Evolutionary conservation across 306 rosid genomes (phyloP).

Genomic region (Vachellia pachyceras): DNA sequence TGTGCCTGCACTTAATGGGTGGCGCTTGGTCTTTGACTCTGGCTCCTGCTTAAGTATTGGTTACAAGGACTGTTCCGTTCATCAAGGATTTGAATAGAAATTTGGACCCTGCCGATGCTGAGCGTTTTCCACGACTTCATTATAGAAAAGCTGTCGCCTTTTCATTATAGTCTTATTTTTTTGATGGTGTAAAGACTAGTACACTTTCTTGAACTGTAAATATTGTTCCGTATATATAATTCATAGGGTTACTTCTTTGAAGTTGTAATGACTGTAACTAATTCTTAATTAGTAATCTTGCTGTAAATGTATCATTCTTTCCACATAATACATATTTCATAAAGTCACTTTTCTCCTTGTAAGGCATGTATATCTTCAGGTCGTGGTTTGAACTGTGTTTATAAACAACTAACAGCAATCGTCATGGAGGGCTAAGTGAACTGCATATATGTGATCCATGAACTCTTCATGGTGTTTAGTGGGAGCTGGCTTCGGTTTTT

Average conservation of each 20-base stretch:
- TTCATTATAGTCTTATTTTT: conserved; percentile 1
- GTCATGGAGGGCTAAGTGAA: background rate
- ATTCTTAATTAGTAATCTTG: background rate
- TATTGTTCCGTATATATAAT: background rate
- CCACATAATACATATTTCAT: background rate
- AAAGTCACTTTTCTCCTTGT: conserved; percentile 18
- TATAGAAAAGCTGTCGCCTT: conserved; percentile 4
- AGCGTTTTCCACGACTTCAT: conserved; percentile 13
- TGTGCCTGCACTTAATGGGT: conserved; percentile 63
- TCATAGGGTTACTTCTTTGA: background rate
- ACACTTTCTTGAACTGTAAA: conserved; percentile 29
- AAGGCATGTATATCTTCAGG: background rate
- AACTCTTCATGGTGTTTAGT: background rate
- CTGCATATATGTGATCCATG: background rate
- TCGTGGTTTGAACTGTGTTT: conserved; percentile 12
- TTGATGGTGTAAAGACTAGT: conserved; percentile 20
- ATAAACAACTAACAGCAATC: background rate
- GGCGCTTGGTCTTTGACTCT: conserved; percentile 59
- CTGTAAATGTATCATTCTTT: background rate
- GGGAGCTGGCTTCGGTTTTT: too few relatives aligned
- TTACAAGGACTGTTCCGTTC: conserved; percentile 15
- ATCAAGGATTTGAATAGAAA: conserved; percentile 6
- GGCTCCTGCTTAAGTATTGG: conserved; percentile 47
- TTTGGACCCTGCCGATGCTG: conserved; percentile 21
- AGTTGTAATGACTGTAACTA: background rate